Percentiles rank a stretch among this genome's conserved stretches.
Conservation (phyloP, 305 asterid species). For the Fraxinus albicans region DNA sequence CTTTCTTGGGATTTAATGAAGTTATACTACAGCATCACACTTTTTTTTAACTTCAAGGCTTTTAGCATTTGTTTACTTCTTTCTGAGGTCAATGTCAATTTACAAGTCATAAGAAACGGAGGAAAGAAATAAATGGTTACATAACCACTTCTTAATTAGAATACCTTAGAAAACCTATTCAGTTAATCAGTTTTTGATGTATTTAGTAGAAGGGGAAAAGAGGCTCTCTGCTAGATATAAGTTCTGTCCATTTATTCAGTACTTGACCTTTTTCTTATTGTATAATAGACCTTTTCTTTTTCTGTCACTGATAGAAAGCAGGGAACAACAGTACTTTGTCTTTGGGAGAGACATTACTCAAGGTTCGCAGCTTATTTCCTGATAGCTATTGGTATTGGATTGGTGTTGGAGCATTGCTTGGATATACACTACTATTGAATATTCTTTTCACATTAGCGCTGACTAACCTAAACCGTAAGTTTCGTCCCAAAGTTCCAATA, state of each 20-base stretch:
- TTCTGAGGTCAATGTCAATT: not conserved
- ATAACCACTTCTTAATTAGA: not conserved
- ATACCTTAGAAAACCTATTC: not conserved
- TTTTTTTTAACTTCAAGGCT: not conserved
- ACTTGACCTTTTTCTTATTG: conserved; percentile 5
- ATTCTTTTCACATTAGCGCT: conserved; percentile 56
- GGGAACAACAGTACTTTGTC: conserved; percentile 44
- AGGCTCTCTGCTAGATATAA: not conserved
- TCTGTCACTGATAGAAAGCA: conserved; percentile 44
- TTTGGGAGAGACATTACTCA: conserved; percentile 61
- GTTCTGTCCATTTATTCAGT: not conserved
- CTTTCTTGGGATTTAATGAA: not conserved
- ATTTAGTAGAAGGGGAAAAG: not conserved
- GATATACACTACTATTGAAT: conserved; percentile 63
- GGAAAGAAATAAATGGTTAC: not conserved
- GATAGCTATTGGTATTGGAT: conserved; percentile 76
- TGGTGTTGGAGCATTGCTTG: conserved; percentile 75
- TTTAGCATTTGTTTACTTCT: not conserved
- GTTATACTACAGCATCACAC: not conserved
- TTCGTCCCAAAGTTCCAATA: conserved; percentile 21
- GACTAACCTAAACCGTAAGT: conserved; percentile 74
- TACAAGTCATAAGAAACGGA: not conserved
- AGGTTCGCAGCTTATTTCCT: conserved; percentile 72
- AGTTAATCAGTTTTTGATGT: not conserved
- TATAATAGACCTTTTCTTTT: conserved; percentile 8